Evolutionary conservation across 2,329 filamentous ascomycete genomes (phyloP).

Genomic region (Delphinella strobiligena): DNA sequence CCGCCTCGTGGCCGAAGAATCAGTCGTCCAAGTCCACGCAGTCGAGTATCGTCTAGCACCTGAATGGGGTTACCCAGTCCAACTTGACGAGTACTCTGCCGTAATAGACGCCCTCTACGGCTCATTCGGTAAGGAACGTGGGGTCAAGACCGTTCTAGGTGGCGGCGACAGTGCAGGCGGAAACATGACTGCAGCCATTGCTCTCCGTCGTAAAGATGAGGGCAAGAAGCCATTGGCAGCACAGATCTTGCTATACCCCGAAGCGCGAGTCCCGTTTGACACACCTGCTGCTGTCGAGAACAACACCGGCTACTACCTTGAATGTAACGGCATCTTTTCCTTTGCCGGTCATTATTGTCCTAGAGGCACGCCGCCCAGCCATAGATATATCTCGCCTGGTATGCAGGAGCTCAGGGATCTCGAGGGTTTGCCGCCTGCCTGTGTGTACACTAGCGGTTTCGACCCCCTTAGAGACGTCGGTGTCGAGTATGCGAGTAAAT

Average conservation of each 20-base stretch:
- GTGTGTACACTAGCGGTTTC: constrained; percentile 22
- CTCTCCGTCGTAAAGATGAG: constrained; percentile 18
- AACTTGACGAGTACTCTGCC: constrained; percentile 23
- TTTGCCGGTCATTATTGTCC: constrained; percentile 24
- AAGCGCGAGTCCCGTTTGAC: constrained; percentile 22
- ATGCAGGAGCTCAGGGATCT: constrained; percentile 17
- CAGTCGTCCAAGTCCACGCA: constrained; percentile 17
- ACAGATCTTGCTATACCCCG: constrained; percentile 25
- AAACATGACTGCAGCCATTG: constrained; percentile 24
- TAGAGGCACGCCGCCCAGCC: constrained; percentile 13
- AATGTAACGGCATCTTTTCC: constrained; percentile 24
- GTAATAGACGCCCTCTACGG: constrained; percentile 19
- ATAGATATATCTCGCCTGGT: constrained; percentile 21
- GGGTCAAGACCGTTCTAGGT: constrained; percentile 19
- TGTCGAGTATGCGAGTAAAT: constrained; percentile 19
- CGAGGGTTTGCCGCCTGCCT: constrained; percentile 15
- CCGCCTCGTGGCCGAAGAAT: constrained; percentile 20
- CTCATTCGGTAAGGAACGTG: constrained; percentile 14
- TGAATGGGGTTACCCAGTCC: constrained; percentile 21
- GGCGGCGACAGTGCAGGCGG: constrained; percentile 25
- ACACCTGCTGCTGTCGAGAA: constrained; percentile 23
- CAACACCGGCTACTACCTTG: constrained; percentile 23
- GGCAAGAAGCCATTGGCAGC: constrained; percentile 16
- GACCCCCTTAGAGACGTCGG: constrained; percentile 22
- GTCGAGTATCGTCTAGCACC: constrained; percentile 25